Evolutionary conservation across 2,329 filamentous ascomycete species (phyloP).

Genomic region (Aureobasidium melanogenum): DNA sequence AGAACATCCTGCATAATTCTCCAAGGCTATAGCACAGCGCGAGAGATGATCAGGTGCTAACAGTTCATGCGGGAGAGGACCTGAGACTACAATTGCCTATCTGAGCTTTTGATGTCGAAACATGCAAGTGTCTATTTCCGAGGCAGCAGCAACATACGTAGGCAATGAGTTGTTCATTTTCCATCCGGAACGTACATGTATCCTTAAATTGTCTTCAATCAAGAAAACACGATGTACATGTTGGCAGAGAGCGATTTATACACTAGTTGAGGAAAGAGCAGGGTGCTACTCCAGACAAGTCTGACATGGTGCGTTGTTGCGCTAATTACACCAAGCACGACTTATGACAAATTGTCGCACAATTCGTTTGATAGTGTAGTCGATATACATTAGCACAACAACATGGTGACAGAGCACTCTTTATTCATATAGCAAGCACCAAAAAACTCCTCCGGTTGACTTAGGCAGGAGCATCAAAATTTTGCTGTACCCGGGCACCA

Average conservation of each 20-base stretch:
- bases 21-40: no score
- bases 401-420: neutral
- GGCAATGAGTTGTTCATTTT: no score
- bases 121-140: no score
- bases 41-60: no score
- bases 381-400: no score
- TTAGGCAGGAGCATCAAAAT: neutral
- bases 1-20: no score
- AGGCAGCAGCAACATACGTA: neutral
- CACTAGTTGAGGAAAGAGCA: neutral
- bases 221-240: neutral
- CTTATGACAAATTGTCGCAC: no score
- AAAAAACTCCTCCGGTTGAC: neutral
- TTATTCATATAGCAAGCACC: neutral
- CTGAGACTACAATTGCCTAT: no score
- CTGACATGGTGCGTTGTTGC: neutral
- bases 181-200: neutral
- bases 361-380: no score
- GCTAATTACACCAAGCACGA: no score
- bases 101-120: no score
- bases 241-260: neutral
- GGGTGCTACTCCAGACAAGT: neutral
- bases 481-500: neutral
- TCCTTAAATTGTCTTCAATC: neutral
- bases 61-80: no score